Evolutionary conservation across 495 filamentous ascomycete genomes (phyloP), one percentile per base, ranked within the genome.

Genomic region (Aspergillus bertholletiae): DNA sequence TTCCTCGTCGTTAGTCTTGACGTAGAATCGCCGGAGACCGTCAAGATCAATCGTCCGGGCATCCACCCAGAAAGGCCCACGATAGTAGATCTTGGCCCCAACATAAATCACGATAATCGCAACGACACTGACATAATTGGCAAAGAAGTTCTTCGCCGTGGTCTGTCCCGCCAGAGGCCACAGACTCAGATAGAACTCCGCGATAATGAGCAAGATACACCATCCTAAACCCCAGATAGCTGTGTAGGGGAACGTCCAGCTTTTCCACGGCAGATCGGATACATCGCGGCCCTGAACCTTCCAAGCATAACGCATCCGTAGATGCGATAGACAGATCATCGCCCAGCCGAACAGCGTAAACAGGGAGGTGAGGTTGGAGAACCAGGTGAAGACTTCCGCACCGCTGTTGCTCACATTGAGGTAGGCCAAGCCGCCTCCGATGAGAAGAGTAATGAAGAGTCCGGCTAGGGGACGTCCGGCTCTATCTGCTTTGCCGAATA

Each of bases 231-330:
- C 62, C 62, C 62, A 68, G 34, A 39, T 56, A 2, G 65, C 59
- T 11, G 54, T 51, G 44, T 61, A 65, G 6, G 65, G 65, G 49
- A 44, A 68, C 15, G 51, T 70, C 71, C 60, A 74, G 56, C 63
- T 66, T 64, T 55, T 74, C 76, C 84, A 92, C 2, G 88, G 86
- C 23, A 92, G 77, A 65, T 91, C 86, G 21, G 86, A 80, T 0
- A 85, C 55, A n/a, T 65, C 62, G 37, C 79, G 79, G 21, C 83
- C 87, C 20, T 88, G 83, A 41, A 71, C 58, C 13, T 70, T 74
- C 87, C 87, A 91, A 15, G 83, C 85, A 23, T 55, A 58, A 23
- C 86, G 83, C 74, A 88, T 87, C 6, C 76, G 76, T 49, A 82
- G 71, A 50, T 84, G 80, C 1, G 80, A 71, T 20, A 83, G 57